Conservation (phyloP, 805 yeast genomes). For the Metschnikowia koreensis region DNA sequence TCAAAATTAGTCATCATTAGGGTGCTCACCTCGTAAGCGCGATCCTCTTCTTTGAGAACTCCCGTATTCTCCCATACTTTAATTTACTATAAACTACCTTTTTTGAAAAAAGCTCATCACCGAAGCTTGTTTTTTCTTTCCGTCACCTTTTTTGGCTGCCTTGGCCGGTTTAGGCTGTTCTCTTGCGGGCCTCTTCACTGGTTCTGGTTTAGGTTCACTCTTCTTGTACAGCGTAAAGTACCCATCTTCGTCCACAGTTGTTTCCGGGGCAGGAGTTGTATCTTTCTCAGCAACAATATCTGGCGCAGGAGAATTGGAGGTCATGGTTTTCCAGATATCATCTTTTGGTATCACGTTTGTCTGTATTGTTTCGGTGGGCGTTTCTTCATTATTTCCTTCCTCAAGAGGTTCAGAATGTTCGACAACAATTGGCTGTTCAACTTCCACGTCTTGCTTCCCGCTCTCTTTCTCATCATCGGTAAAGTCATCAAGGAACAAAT, state of each 20-base stretch:
- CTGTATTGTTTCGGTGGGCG: background rate
- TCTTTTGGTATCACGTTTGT: background rate
- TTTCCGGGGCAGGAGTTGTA: constrained; percentile 5
- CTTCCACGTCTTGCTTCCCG: constrained; percentile 7
- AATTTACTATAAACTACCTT: constrained; percentile 13
- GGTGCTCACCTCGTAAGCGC: background rate
- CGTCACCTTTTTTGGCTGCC: constrained; percentile 10
- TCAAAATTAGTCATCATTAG: background rate
- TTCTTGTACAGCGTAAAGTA: constrained; percentile 40
- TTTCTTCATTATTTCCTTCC: background rate
- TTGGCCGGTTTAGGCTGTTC: constrained; percentile 2
- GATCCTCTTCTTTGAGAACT: background rate
- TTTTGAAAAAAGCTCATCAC: constrained; percentile 50
- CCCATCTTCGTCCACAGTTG: constrained; percentile 48
- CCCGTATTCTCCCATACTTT: background rate
- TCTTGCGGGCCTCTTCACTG: background rate
- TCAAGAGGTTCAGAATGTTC: constrained; percentile 1
- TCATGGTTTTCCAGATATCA: constrained; percentile 7
- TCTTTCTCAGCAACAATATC: background rate
- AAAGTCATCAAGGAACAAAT: constrained; percentile 18
- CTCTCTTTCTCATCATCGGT: constrained; percentile 13
- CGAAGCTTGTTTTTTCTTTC: constrained; percentile 42
- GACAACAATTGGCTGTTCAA: constrained; percentile 16
- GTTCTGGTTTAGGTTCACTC: constrained; percentile 14
- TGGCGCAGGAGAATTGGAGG: background rate